Conservation (phyloP, 164 flowering plant species). For the Magnolia changhungtana region DNA sequence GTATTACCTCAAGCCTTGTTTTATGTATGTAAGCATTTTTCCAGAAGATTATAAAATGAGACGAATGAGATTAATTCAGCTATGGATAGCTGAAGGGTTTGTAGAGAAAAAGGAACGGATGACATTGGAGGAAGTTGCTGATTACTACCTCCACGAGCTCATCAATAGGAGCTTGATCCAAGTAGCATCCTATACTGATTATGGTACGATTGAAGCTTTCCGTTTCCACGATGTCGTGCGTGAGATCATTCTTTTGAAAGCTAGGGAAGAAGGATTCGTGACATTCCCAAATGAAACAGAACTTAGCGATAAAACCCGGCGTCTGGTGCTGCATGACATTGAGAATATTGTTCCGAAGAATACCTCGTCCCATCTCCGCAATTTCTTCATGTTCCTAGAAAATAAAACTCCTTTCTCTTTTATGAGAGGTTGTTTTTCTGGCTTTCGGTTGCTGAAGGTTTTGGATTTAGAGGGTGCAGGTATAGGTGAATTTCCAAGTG, state of each 20-base stretch:
- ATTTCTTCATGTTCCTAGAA: background rate
- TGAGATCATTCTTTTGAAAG: conserved; percentile 5
- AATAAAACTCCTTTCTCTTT: background rate
- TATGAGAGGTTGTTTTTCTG: background rate
- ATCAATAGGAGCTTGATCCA: conserved; percentile 12
- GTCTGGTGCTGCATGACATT: conserved; percentile 27
- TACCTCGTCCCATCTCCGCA: background rate
- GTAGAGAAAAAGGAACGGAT: background rate
- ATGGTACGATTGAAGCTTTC: background rate
- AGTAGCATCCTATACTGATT: background rate
- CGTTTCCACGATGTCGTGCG: conserved; percentile 8
- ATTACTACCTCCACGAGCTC: conserved; percentile 10
- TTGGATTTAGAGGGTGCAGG: conserved; percentile 4
- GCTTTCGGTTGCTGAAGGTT: conserved; percentile 8
- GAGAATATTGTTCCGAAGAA: conserved; percentile 1
- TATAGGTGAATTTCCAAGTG: background rate
- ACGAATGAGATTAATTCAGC: background rate
- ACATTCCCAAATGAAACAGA: background rate
- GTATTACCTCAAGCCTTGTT: conserved; percentile 12
- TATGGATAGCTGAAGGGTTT: conserved; percentile 10
- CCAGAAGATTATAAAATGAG: conserved; percentile 6
- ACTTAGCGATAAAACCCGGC: conserved; percentile 1
- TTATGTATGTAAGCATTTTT: conserved; percentile 8
- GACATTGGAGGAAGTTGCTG: conserved; percentile 14
- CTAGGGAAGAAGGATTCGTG: conserved; percentile 2